Evolutionary conservation across 768 basidiomycete species (phyloP).

Genomic region (Trametes gibbosa): DNA sequence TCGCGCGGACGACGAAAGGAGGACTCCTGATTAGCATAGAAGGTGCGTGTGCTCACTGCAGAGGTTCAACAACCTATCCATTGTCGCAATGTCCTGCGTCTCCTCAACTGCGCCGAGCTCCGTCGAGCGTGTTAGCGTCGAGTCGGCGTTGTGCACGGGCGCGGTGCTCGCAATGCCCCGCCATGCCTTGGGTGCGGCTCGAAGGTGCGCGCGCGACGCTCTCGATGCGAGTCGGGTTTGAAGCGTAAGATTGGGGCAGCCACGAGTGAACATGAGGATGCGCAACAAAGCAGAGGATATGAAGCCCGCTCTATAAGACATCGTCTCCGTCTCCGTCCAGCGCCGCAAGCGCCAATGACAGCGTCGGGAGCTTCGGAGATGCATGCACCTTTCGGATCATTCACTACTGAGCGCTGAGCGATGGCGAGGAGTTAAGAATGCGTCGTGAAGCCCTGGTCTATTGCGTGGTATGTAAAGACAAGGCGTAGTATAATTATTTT

Average conservation of each 20-base stretch:
- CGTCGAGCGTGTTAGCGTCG: slow-evolving; percentile 17
- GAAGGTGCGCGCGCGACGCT: background rate
- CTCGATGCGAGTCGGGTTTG: background rate
- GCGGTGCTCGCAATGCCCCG: slow-evolving; percentile 10
- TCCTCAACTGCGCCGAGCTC: slow-evolving; percentile 40
- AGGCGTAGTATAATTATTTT: slow-evolving; percentile 19
- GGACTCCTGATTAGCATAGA: no score
- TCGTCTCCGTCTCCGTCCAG: background rate
- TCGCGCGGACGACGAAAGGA: slow-evolving; percentile 2
- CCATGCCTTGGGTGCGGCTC: background rate
- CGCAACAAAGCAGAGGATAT: background rate
- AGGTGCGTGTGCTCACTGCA: slow-evolving; percentile 48
- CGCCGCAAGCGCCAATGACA: background rate
- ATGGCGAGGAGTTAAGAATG: no score
- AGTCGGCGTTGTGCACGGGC: slow-evolving; percentile 7
- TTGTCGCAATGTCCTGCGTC: slow-evolving; percentile 54
- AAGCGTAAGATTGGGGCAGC: background rate
- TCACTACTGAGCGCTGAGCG: no score
- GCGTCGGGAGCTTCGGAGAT: background rate
- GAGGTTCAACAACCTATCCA: slow-evolving; percentile 53
- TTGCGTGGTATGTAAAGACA: slow-evolving; percentile 20
- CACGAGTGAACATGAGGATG: background rate
- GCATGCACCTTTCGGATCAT: no score
- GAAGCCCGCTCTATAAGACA: no score
- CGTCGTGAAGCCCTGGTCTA: slow-evolving; percentile 17